These are phyloP conservation scores for Dactylonectria estremocensis DNA, from an alignment of 2,329 filamentous ascomycete species.

Conservation along the genomic window DNA sequence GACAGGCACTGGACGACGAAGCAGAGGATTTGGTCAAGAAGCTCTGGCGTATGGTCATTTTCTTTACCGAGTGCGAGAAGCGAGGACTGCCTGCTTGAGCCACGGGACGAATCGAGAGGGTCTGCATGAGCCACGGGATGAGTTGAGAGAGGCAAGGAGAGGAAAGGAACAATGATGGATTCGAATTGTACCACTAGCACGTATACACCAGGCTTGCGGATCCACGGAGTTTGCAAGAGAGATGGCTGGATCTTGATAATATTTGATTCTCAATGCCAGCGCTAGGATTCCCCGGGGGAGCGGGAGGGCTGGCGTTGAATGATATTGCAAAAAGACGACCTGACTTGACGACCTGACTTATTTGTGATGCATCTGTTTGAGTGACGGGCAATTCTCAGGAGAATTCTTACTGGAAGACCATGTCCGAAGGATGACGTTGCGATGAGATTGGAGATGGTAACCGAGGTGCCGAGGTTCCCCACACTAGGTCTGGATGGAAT, in stretches of 20 bases:
- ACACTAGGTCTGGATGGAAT: conserved; percentile 28
- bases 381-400: neutral
- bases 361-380: neutral
- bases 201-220: conserved; percentile 10
- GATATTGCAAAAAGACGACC: conserved; percentile 13
- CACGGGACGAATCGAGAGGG: neutral
- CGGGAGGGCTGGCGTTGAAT: conserved; percentile 20
- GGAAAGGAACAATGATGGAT: conserved; percentile 4
- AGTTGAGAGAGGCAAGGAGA: neutral
- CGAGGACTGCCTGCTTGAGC: conserved; percentile 80
- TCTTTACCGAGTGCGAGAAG: conserved; percentile 96
- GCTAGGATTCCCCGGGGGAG: conserved; percentile 9
- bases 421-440: conserved; percentile 5
- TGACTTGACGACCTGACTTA: too few relatives aligned
- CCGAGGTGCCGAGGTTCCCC: conserved; percentile 52
- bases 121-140: conserved; percentile 60
- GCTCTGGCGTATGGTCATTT: conserved; percentile 98
- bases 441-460: conserved; percentile 23
- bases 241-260: conserved; percentile 19
- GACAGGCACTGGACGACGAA: conserved; percentile 90
- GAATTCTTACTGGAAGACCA: neutral
- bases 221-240: conserved; percentile 16
- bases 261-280: conserved; percentile 14
- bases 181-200: conserved; percentile 38
- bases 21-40: conserved; percentile 95